These are phyloP conservation scores for Blastobotrys ciferrii DNA, from an alignment of 1,139 yeast species.

Conservation along the genomic window DNA sequence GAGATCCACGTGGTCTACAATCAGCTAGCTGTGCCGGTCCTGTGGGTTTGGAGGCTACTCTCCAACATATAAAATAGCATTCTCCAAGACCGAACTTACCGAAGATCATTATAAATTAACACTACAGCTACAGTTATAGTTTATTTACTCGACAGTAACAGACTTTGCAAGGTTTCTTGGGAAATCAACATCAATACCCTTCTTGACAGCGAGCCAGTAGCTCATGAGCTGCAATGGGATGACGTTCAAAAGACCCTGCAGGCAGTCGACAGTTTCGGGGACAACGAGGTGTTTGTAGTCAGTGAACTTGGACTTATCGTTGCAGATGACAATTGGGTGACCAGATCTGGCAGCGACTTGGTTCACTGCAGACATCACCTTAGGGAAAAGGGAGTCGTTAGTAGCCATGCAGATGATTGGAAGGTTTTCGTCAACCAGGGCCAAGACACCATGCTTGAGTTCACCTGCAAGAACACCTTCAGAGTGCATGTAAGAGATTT, in stretches of 20 bases:
- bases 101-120: constrained; percentile 1
- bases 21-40: no score
- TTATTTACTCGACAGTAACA: constrained; percentile 80
- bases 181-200: constrained; percentile 97
- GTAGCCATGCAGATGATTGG: constrained; percentile 97
- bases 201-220: constrained; percentile 94
- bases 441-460: constrained; percentile 96
- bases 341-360: constrained; percentile 98
- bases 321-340: constrained; percentile 90
- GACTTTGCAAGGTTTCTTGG: constrained; percentile 98
- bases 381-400: constrained; percentile 95
- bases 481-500: constrained; percentile 97
- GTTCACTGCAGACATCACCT: constrained; percentile 92
- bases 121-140: constrained; percentile 1
- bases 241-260: constrained; percentile 93
- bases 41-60: no score
- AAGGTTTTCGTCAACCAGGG: constrained; percentile 88
- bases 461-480: constrained; percentile 99
- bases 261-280: constrained; percentile 93
- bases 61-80: no score
- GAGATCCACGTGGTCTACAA: no score
- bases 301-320: constrained; percentile 57
- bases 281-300: constrained; percentile 65
- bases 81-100: neutral
- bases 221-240: constrained; percentile 95